Evolutionary conservation across 805 yeast genomes (phyloP).

Genomic region (Wickerhamiella dianesei): DNA sequence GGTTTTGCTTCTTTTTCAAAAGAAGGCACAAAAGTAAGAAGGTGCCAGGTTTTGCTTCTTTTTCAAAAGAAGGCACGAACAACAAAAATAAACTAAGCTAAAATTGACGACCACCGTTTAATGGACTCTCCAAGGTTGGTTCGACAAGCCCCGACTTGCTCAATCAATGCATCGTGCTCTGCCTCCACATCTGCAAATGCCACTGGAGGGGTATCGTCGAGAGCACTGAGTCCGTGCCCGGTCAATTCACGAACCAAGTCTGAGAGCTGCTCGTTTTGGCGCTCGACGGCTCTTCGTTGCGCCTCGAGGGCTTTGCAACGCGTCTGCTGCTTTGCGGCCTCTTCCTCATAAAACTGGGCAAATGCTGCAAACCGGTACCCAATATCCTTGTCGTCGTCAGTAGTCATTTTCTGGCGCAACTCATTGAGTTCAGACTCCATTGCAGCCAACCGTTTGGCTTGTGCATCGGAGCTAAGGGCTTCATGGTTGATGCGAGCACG

Average conservation of each 20-base stretch:
- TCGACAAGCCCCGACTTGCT: not conserved
- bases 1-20: too few species aligned
- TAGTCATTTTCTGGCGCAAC: conserved; percentile 23
- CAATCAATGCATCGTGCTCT: conserved; percentile 7
- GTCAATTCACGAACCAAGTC: conserved; percentile 19
- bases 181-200: conserved; percentile 7
- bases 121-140: not conserved
- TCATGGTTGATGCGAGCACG: conserved; percentile 42
- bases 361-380: conserved; percentile 15
- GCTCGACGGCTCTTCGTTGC: conserved; percentile 15
- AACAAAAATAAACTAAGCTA: not conserved
- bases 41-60: too few species aligned
- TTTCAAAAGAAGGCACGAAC: too few species aligned
- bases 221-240: conserved; percentile 14
- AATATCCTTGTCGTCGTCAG: conserved; percentile 20
- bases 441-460: conserved; percentile 27
- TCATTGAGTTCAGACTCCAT: conserved; percentile 29
- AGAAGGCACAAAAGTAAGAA: too few species aligned
- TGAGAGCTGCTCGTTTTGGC: conserved; percentile 16
- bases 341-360: conserved; percentile 23
- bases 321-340: conserved; percentile 19
- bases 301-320: conserved; percentile 17
- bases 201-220: conserved; percentile 5
- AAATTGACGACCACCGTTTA: not conserved
- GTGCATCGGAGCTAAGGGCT: conserved; percentile 26